Evolutionary conservation across 371 early-diverging fungal species (phyloP), one percentile per base, ranked within the genome.

Genomic region (Rhizomucor miehei): DNA sequence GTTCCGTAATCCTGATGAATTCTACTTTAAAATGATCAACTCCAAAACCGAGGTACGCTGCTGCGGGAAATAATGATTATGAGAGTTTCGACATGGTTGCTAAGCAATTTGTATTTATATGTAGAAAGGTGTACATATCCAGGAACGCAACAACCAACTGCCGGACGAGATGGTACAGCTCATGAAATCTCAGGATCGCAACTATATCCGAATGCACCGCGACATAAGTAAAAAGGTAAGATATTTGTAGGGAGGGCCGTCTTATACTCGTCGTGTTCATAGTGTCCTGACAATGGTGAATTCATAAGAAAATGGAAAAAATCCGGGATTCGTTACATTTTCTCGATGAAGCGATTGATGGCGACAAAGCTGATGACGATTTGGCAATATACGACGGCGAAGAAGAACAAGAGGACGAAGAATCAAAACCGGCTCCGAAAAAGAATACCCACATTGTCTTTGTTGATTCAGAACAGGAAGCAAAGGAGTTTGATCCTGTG

Each of bases 21-120:
- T 98, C 69, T 96, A 97, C 80, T 94, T 91, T 69, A 92, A 88
- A 67, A 98, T 98, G 98, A 83, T 95, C 71, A 89, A 87, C 54
- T 60, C 86, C 20, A 81, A 86, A 56, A 90, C 92, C 37, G 88
- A 87, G 68, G 81, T 75, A 73, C 19, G 12, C 36, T 21, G 19
- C 0, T n/a, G n/a, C n/a, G n/a, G n/a, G n/a, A n/a, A n/a, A n/a
- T n/a, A n/a, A 20, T 6, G n/a, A 21, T 0, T 6, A 21, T 23
- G 46, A 21, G 21, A 21, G 23, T 21, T 10, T 44, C 19, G 44
- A 44, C 19, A 16, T 8, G 44, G 44, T n/a, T n/a, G n/a, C n/a
- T n/a, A n/a, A n/a, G n/a, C n/a, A n/a, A n/a, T n/a, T n/a, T n/a
- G n/a, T 29, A 29, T 29, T 3, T 29, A 23, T 47, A 1, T n/a